Percentiles rank a stretch among this genome's conserved stretches.
These are phyloP conservation scores for Gossypium longicalyx DNA, from an alignment of 345 rosid species.

Conservation along the genomic window DNA sequence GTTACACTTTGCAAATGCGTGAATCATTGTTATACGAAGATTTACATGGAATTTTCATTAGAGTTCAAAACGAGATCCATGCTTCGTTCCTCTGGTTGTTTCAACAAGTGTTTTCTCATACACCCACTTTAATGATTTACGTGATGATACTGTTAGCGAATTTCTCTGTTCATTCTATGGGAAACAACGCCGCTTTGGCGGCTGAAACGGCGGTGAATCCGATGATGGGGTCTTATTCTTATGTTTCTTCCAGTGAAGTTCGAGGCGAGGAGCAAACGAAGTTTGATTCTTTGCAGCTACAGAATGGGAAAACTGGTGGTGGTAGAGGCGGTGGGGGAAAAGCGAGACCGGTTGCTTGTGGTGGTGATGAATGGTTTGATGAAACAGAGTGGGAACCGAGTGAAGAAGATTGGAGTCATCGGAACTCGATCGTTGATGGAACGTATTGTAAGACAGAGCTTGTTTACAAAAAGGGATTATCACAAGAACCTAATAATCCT, in stretches of 20 bases:
- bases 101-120: slow-evolving; percentile 82
- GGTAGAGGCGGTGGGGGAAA: slow-evolving; percentile 68
- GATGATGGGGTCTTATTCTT: slow-evolving; percentile 17
- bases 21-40: slow-evolving; percentile 63
- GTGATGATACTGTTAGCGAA: slow-evolving; percentile 89
- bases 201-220: slow-evolving; percentile 18
- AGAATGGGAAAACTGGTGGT: too few relatives aligned
- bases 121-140: slow-evolving; percentile 87
- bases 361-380: slow-evolving; percentile 32
- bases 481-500: slow-evolving; percentile 61
- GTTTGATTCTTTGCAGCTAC: slow-evolving; percentile 39
- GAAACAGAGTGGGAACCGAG: background rate
- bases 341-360: slow-evolving; percentile 39
- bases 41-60: slow-evolving; percentile 54
- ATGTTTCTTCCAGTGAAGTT: slow-evolving; percentile 21
- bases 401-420: too few relatives aligned
- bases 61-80: slow-evolving; percentile 78
- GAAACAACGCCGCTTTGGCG: slow-evolving; percentile 48
- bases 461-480: slow-evolving; percentile 44
- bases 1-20: slow-evolving; percentile 71
- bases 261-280: slow-evolving; percentile 25
- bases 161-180: slow-evolving; percentile 72
- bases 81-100: slow-evolving; percentile 92
- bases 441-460: slow-evolving; percentile 26
- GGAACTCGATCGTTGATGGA: too few relatives aligned